Conservation (phyloP, 108 stramenopile genomes). For the Fistulifera solaris region DNA sequence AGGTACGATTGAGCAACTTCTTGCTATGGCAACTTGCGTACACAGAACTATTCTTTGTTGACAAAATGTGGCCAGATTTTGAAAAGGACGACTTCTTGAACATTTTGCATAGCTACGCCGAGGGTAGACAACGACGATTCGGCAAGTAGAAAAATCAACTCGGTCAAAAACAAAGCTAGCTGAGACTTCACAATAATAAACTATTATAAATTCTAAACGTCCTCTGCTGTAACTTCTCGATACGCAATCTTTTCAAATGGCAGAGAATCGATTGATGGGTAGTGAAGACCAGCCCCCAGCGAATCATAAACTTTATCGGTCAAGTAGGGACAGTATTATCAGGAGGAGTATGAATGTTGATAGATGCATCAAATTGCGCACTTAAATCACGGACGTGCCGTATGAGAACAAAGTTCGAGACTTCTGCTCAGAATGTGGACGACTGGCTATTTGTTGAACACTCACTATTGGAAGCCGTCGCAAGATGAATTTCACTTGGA, state of each 20-base stretch:
- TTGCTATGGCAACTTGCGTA: slow-evolving; percentile 82
- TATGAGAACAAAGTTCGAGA: not conserved
- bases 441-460: not conserved
- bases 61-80: slow-evolving; percentile 78
- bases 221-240: no score
- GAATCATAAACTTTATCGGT: no score
- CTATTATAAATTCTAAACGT: no score
- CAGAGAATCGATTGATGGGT: no score
- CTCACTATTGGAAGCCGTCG: not conserved
- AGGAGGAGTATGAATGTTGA: no score
- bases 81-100: slow-evolving; percentile 15
- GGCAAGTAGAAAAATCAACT: slow-evolving; percentile 23
- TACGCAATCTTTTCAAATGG: no score
- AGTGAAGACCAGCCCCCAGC: no score
- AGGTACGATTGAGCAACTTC: slow-evolving; percentile 81
- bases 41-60: slow-evolving; percentile 63
- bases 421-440: not conserved
- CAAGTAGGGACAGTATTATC: no score
- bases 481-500: not conserved
- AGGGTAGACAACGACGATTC: slow-evolving; percentile 67
- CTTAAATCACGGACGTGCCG: not conserved
- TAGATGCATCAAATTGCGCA: not conserved
- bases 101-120: slow-evolving; percentile 38
- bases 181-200: not conserved
- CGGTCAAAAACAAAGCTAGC: not conserved